Evolutionary conservation across 352 stramenopile species (phyloP).

Genomic region (Pythium brassicae): DNA sequence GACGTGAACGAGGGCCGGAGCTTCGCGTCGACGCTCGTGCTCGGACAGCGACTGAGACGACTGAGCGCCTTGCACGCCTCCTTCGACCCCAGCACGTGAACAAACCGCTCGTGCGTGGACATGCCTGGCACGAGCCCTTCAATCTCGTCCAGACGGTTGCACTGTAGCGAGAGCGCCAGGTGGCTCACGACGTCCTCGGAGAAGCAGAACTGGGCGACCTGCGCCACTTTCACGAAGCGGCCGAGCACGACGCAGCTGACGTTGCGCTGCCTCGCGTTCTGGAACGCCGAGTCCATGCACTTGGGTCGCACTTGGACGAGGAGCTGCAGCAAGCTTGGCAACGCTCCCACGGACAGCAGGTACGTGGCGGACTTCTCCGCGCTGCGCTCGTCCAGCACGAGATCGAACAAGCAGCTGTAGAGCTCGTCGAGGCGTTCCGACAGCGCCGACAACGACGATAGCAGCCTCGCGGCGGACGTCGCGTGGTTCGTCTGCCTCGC

Average conservation of each 20-base stretch:
- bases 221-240: constrained; percentile 36
- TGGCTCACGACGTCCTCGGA: constrained; percentile 59
- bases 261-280: constrained; percentile 50
- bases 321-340: constrained; percentile 46
- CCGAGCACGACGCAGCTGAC: constrained; percentile 71
- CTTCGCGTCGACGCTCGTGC: constrained; percentile 23
- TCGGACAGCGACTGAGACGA: constrained; percentile 43
- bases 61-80: constrained; percentile 61
- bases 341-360: constrained; percentile 32
- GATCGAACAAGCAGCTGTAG: constrained; percentile 42
- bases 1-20: constrained; percentile 49
- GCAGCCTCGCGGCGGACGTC: constrained; percentile 16
- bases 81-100: constrained; percentile 46
- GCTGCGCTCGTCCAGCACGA: constrained; percentile 26
- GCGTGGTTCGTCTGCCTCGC: constrained; percentile 31
- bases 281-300: constrained; percentile 44
- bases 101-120: constrained; percentile 23
- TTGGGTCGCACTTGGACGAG: constrained; percentile 49
- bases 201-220: constrained; percentile 38
- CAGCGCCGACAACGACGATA: constrained; percentile 27
- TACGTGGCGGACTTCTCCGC: constrained; percentile 31
- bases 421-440: constrained; percentile 31
- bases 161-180: constrained; percentile 68
- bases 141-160: constrained; percentile 60
- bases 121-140: constrained; percentile 32